Percentiles rank a stretch among this genome's conserved stretches.
These are phyloP conservation scores for Teratosphaeria viscida DNA, from an alignment of 2,329 filamentous ascomycete genomes.

Conservation along the genomic window DNA sequence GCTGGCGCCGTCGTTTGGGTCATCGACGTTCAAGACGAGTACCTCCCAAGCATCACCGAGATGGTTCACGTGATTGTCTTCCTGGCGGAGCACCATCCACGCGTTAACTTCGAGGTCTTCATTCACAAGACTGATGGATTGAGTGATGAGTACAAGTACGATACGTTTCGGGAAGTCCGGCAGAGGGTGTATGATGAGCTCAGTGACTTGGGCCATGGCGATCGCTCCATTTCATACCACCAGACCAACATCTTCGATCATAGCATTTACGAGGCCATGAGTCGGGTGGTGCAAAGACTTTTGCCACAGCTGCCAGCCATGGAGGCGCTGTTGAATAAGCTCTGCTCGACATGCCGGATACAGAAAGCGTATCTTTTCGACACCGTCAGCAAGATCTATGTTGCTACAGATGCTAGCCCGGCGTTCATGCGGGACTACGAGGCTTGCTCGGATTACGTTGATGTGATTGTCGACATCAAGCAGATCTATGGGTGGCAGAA, in stretches of 20 bases:
- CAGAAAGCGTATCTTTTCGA: slow-evolving; percentile 98
- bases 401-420: slow-evolving; percentile 86
- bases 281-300: slow-evolving; percentile 95
- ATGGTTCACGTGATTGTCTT: slow-evolving; percentile 84
- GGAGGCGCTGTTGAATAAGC: slow-evolving; percentile 85
- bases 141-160: slow-evolving; percentile 89
- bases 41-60: slow-evolving; percentile 77
- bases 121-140: slow-evolving; percentile 99
- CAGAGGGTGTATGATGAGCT: slow-evolving; percentile 95
- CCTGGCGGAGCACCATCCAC: slow-evolving; percentile 77
- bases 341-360: slow-evolving; percentile 87
- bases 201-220: slow-evolving; percentile 84
- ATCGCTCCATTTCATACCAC: slow-evolving; percentile 88
- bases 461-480: slow-evolving; percentile 93
- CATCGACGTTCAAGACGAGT: slow-evolving; percentile 96
- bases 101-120: slow-evolving; percentile 96
- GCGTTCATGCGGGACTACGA: slow-evolving; percentile 95
- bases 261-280: slow-evolving; percentile 95
- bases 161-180: slow-evolving; percentile 92
- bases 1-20: slow-evolving; percentile 96
- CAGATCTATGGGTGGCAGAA: slow-evolving; percentile 76
- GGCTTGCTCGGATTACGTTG: slow-evolving; percentile 97
- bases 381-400: slow-evolving; percentile 96
- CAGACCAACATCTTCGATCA: slow-evolving; percentile 98
- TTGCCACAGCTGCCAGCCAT: slow-evolving; percentile 88